phyloP scores from a whole-genome alignment of 148 eudicot genomes.

The Linanthus parryae region DNA sequence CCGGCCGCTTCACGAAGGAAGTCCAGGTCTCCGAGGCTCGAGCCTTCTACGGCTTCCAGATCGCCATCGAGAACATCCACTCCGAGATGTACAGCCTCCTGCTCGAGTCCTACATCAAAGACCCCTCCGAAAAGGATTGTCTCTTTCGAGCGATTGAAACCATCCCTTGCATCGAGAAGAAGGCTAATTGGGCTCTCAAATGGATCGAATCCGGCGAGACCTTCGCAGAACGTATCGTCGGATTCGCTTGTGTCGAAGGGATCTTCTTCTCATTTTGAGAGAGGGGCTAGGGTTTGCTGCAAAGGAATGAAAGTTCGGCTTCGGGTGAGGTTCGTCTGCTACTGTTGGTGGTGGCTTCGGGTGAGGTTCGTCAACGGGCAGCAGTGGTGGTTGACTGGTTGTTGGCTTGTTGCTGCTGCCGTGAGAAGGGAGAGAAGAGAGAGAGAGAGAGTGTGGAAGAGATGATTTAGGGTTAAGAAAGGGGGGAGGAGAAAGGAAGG shows the following conservation, averaged over 20 bases:
- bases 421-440: no score
- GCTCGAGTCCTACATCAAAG: slow-evolving; percentile 46
- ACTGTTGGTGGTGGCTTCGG: no score
- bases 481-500: no score
- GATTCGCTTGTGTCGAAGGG: slow-evolving; percentile 22
- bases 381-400: no score
- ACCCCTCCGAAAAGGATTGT: slow-evolving; percentile 18
- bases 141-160: slow-evolving; percentile 17
- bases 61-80: slow-evolving; percentile 60
- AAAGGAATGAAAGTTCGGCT: no score
- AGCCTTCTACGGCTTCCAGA: slow-evolving; percentile 58
- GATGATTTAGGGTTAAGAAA: no score
- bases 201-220: slow-evolving; percentile 20
- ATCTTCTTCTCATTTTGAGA: slow-evolving; percentile 26
- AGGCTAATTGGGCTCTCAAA: slow-evolving; percentile 21
- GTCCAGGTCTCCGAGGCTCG: slow-evolving; percentile 55
- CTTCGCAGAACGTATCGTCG: slow-evolving; percentile 20
- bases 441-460: no score
- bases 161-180: slow-evolving; percentile 17
- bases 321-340: no score
- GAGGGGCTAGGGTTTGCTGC: no score
- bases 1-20: slow-evolving; percentile 53
- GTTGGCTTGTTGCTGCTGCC: no score
- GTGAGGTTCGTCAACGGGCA: no score
- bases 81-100: slow-evolving; percentile 56